Percentiles rank a stretch among this genome's conserved stretches.
phyloP scores from a whole-genome alignment of 805 yeast species.

The Starmerella bombicola region DNA sequence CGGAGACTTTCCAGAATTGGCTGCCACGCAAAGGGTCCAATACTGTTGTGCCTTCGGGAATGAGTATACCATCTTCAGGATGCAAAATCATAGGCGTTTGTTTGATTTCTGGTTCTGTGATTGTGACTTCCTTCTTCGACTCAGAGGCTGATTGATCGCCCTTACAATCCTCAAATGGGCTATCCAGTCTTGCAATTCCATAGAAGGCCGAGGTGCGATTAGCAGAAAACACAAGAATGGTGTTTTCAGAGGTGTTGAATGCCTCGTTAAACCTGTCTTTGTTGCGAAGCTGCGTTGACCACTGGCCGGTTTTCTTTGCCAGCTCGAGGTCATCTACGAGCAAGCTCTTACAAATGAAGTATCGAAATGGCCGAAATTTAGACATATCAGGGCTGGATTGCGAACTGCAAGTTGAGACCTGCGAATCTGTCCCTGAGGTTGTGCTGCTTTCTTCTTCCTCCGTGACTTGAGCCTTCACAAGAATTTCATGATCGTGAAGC shows the following conservation, averaged over 20 bases:
- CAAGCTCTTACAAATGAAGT: constrained; percentile 33
- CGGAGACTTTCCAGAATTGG: constrained; percentile 31
- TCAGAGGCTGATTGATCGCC: not conserved
- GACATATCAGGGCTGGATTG: not conserved
- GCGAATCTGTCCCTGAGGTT: not conserved
- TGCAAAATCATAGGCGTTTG: constrained; percentile 7
- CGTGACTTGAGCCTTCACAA: constrained; percentile 23
- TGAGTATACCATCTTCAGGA: constrained; percentile 11
- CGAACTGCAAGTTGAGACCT: not conserved
- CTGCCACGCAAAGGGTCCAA: constrained; percentile 30
- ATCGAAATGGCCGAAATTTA: constrained; percentile 22
- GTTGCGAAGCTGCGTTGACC: constrained; percentile 35
- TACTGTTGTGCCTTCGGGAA: constrained; percentile 29
- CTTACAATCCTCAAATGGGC: constrained; percentile 18
- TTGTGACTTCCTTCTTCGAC: not conserved
- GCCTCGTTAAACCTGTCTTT: constrained; percentile 31
- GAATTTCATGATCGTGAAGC: constrained; percentile 28
- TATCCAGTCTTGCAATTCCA: constrained; percentile 33
- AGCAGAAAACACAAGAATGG: constrained; percentile 32
- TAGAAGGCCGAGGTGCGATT: constrained; percentile 32
- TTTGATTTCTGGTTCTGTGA: constrained; percentile 4
- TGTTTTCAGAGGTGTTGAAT: constrained; percentile 27
- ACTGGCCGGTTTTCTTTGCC: constrained; percentile 27
- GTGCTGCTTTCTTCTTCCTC: not conserved
- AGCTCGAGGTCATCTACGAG: constrained; percentile 30